Base-by-base conservation (phyloP, 2,329 filamentous ascomycete species). In the Xylaria sp. region DNA sequence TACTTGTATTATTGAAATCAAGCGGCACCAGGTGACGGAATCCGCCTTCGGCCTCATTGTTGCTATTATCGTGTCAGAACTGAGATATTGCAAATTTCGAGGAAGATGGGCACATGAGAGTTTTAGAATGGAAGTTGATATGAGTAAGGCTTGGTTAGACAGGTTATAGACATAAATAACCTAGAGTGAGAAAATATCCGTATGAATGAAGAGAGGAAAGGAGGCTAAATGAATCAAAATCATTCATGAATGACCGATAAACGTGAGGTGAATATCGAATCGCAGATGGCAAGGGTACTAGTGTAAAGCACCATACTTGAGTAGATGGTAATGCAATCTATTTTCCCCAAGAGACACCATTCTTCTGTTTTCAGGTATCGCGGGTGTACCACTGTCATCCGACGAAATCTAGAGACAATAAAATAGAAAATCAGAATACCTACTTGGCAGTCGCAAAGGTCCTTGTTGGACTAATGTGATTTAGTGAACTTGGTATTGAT, bases 1-100 rank as follows among this genome's bases (percentile, higher is more conserved):
- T 74, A 58, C 75, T 80, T 0, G 76, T 59, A 33, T 68, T 60
- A 56, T 77, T 72, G 57, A 68, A 64, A 53, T 76, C 72, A 59
- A 70, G 67, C 44, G 72, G 71, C 33, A 57, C 59, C 9, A 74
- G 69, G 54, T 67, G 71, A 40, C 36, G 46, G 2, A 59, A 28
- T 31, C 67, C 36, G 36, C 49, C 46, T 51, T 49, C 70, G 7
- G 63, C 57, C 51, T 73, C 63, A 26, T 59, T 71, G 46, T 65
- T 31, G 33, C 67, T 77, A 33, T 36, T 3, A 48, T 33, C 9
- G 46, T 28, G 49, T 65, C 49, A 71, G 46, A 49, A 44, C 26
- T 53, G 23, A 7, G 10, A 33, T 17, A 40, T 57, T 57, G 5
- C n/a, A 26, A 23, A 23, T 3, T 26, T 36, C 2, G 31, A 20